Evolutionary conservation across 805 yeast genomes (phyloP).

Genomic region (Lipomyces chichibuensis): DNA sequence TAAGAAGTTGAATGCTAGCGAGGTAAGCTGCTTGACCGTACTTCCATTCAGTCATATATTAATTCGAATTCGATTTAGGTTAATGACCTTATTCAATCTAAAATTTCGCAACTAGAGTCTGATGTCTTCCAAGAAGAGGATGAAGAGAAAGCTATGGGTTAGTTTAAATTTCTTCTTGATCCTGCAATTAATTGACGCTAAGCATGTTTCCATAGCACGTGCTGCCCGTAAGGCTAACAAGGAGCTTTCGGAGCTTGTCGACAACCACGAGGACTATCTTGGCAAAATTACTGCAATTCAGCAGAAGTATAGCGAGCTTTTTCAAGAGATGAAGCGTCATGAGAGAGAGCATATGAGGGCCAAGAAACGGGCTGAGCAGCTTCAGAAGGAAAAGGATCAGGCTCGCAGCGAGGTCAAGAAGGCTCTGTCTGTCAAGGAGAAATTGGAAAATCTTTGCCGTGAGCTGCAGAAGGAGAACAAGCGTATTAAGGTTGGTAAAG

Average conservation of each 20-base stretch:
- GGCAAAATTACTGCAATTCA: conserved; percentile 29
- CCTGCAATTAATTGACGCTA: not conserved
- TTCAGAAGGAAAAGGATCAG: conserved; percentile 18
- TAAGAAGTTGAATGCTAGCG: not conserved
- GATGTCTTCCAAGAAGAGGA: conserved; percentile 7
- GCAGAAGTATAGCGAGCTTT: conserved; percentile 30
- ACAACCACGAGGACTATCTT: conserved; percentile 23
- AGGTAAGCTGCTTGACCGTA: not conserved
- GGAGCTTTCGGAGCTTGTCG: conserved; percentile 17
- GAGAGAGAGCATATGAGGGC: conserved; percentile 31
- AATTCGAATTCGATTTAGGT: not conserved
- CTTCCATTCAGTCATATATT: not conserved
- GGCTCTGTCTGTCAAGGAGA: conserved; percentile 17
- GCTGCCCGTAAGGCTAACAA: conserved; percentile 9
- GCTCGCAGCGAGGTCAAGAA: conserved; percentile 17
- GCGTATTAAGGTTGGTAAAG: conserved; percentile 16
- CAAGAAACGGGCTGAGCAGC: conserved; percentile 21
- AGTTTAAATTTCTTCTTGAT: not conserved
- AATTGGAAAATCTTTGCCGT: conserved; percentile 28
- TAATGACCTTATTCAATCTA: not conserved
- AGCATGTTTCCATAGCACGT: not conserved
- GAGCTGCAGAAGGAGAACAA: conserved; percentile 33
- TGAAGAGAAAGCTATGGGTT: conserved; percentile 11
- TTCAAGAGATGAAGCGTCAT: conserved; percentile 30
- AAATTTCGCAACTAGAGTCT: conserved; percentile 2